Base-by-base conservation (phyloP, 1,139 yeast genomes). In the Schwanniomyces etchellsii region DNA sequence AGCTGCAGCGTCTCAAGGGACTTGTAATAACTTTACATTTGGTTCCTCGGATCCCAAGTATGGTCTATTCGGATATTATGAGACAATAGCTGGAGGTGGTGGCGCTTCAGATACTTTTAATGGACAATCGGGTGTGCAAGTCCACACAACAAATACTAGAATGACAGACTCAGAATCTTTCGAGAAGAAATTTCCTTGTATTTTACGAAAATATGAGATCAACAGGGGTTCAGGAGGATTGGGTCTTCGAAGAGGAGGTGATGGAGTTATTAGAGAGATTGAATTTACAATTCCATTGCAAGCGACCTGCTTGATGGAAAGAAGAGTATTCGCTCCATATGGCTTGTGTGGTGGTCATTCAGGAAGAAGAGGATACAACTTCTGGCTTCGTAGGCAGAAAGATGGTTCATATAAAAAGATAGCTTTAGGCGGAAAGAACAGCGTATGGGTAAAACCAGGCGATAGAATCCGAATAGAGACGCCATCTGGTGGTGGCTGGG, bases 51-150 rank as follows among this genome's bases (percentile, higher is more conserved):
- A 67, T 39, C 52, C 55, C 34, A 39, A 47, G 15, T 40, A 55
- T 11, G 65, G 66, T 16, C 49, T 81, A 1, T 80, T 80, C 49
- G 88, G 86, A 0, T 78, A 78, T 53, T 77, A 78, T 47, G 88
- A 81, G 47, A 79, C 85, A 0, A 77, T 78, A 38, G 80, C 81
- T 31, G 85, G 85, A 29, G 84, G 85, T 6, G 50, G 74, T 20
- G 86, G 88, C 21, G 88, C 86, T 1, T 81, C 79, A 50, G 70
- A 14, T 7, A 26, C 61, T 2, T 55, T 47, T 39, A 38, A 58
- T 37, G 68, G 68, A 3, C 57, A 56, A 34, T 48, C 58, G 9
- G 74, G 70, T 30, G 65, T 67, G 26, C 74, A 67, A 43, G 59
- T 68, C 15, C 62, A 67, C 40, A 67, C 64, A 69, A 63, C 69